Base-by-base conservation (phyloP, 1,139 yeast genomes). In the Geotrichum bryndzae region DNA sequence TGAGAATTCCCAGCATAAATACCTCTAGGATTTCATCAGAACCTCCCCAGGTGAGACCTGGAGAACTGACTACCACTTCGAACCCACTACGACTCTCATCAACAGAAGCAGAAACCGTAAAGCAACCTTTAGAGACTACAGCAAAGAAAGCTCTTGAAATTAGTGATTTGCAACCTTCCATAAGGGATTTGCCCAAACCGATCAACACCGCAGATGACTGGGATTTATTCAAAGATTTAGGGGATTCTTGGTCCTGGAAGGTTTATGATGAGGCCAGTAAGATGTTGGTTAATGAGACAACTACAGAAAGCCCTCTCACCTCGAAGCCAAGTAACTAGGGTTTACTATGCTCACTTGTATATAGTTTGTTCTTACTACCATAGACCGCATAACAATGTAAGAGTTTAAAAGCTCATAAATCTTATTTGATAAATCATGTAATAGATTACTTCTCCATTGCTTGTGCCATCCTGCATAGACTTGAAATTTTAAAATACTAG, bases 231-330 rank as follows among this genome's bases (percentile, higher is more conserved):
- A 54, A 27, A 29, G 57, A 54, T 41, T 29, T 54, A 27, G 57
- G 57, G 3, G 57, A 54, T 11, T 29, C 57, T n/a, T 54, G 57
- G 57, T 41, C 51, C 6, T 54, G 57, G 57, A 54, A 54, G 31
- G 57, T 54, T 10, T 25, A 41, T 4, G 51, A 45, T 15, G 57
- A 54, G 25, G 57, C 57, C 48, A 41, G 48, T 41, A 41, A 41
- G 6, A 7, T 41, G 4, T 4, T 41, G 18, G 48, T 7, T 41
- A 41, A 41, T 23, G 48, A 41, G 18, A 8, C 10, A n/a, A 23
- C 18, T 2, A n/a, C n/a, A n/a, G 48, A 13, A 41, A n/a, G 48
- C 10, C 5, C 48, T 41, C 18, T 4, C 48, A 10, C 10, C 3
- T 15, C 23, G 8, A n/a, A n/a, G 5, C 18, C 48, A 41, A 41